Evolutionary conservation across 371 early-diverging fungal genomes (phyloP).

Genomic region (Dinochytrium kinnereticum): DNA sequence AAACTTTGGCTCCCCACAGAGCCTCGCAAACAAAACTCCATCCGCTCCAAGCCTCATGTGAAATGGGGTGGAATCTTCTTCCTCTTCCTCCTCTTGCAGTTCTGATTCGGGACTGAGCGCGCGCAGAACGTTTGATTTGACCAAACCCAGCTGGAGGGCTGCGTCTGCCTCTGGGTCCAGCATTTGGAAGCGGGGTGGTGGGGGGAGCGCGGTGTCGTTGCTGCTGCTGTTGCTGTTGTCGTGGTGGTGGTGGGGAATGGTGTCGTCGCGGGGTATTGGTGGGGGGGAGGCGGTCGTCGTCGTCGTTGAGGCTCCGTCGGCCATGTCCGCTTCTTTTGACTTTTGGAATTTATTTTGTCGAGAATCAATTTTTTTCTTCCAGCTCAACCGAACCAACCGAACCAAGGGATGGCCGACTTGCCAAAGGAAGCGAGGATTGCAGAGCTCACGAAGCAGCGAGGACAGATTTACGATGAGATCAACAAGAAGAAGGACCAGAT

Average conservation of each 20-base stretch:
- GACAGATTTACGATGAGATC: constrained; percentile 73
- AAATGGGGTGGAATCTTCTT: neutral
- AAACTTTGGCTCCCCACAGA: constrained; percentile 1
- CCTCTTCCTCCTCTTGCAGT: neutral
- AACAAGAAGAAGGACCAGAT: constrained; percentile 80
- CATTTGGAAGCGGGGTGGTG: constrained; percentile 17
- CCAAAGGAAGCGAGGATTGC: neutral
- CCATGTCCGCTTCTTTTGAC: no score
- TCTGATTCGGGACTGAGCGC: constrained; percentile 2
- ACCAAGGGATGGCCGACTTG: constrained; percentile 1
- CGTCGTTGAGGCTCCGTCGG: no score
- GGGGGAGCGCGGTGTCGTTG: no score
- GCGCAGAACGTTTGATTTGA: constrained; percentile 12
- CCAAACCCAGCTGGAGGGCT: neutral
- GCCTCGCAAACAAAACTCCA: neutral
- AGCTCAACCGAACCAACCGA: neutral
- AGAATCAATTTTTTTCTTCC: neutral
- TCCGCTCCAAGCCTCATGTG: neutral
- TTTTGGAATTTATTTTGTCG: no score
- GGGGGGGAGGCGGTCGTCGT: no score
- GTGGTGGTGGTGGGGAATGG: no score
- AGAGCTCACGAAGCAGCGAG: constrained; percentile 74
- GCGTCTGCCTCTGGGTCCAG: neutral
- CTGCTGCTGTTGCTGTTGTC: no score
- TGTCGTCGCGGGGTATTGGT: no score